Evolutionary conservation across 495 filamentous ascomycete species (phyloP).

Genomic region (Penicillium paradoxum): DNA sequence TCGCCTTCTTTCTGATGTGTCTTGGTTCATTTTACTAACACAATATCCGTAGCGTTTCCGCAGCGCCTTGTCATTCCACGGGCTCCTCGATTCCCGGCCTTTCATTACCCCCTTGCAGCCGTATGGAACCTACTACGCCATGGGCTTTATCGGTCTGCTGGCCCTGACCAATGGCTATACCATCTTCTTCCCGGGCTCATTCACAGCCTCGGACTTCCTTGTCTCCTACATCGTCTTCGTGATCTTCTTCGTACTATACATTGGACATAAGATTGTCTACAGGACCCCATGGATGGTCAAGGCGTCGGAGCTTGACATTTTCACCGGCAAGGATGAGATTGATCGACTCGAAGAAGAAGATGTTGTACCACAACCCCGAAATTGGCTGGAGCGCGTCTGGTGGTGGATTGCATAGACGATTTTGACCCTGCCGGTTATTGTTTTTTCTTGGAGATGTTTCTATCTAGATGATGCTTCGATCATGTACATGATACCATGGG

Average conservation of each 20-base stretch:
- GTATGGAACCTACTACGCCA: constrained; percentile 48
- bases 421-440: neutral
- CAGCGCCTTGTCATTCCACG: constrained; percentile 38
- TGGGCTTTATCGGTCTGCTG: constrained; percentile 53
- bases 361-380: constrained; percentile 21
- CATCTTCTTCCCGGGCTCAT: constrained; percentile 52
- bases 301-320: constrained; percentile 27
- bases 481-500: no score
- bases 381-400: constrained; percentile 31
- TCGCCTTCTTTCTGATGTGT: neutral
- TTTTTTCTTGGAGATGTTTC: neutral
- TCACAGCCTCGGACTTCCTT: constrained; percentile 47
- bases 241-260: constrained; percentile 71
- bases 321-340: constrained; percentile 31
- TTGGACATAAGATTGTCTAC: constrained; percentile 31
- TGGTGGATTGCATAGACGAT: constrained; percentile 28
- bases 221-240: constrained; percentile 37
- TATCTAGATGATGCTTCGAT: neutral
- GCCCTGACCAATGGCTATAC: constrained; percentile 62
- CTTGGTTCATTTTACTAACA: neutral
- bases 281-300: constrained; percentile 50
- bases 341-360: constrained; percentile 28
- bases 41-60: constrained; percentile 34
- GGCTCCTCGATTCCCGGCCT: constrained; percentile 44
- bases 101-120: constrained; percentile 52